Conservation (phyloP, 169 alveolate species). For the Eimeria acervulina region DNA sequence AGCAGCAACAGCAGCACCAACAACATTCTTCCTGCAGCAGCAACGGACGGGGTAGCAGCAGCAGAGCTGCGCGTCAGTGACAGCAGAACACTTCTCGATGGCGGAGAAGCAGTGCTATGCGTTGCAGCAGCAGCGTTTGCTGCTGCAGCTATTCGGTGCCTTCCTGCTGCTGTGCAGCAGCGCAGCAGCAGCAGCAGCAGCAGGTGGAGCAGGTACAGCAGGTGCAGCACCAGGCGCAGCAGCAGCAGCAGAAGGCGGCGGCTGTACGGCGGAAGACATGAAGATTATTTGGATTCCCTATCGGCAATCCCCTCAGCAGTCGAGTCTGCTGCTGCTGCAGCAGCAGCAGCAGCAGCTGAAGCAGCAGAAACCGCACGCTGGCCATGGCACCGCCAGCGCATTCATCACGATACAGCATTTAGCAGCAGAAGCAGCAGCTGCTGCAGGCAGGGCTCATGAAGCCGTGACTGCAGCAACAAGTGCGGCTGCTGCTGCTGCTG, state of each 20-base stretch:
- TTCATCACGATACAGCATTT: slow-evolving; percentile 44
- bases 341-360: slow-evolving; percentile 28
- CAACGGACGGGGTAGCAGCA: neutral
- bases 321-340: no score
- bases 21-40: no score
- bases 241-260: slow-evolving; percentile 14
- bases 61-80: neutral
- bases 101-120: neutral
- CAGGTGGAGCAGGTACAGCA: no score
- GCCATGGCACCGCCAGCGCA: slow-evolving; percentile 47
- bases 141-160: neutral
- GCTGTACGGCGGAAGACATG: slow-evolving; percentile 27
- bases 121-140: neutral
- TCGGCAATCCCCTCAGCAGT: neutral
- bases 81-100: neutral
- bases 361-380: neutral
- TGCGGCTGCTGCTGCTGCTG: neutral
- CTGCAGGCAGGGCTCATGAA: slow-evolving; percentile 53
- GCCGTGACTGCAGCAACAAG: slow-evolving; percentile 48
- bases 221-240: no score
- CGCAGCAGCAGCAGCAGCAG: no score
- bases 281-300: slow-evolving; percentile 35
- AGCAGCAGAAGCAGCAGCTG: slow-evolving; percentile 37
- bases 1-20: slow-evolving; percentile 1
- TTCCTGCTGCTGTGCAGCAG: neutral